These are phyloP conservation scores for Calonectria naviculata DNA, from an alignment of 2,329 filamentous ascomycete genomes.

Conservation along the genomic window DNA sequence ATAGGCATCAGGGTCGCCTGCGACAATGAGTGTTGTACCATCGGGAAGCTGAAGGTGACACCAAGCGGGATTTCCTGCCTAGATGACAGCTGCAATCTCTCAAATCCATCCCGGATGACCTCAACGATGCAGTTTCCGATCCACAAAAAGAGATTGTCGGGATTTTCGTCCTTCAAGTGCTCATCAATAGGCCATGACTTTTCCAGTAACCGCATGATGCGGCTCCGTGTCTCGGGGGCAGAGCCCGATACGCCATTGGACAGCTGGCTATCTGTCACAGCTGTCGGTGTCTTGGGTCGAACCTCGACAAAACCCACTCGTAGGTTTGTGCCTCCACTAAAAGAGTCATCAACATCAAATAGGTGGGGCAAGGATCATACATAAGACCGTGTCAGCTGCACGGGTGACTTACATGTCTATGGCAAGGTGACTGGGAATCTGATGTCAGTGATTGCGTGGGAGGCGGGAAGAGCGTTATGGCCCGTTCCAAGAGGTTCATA, in stretches of 20 bases:
- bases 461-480: not conserved
- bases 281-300: constrained; percentile 47
- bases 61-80: constrained; percentile 68
- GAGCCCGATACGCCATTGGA: constrained; percentile 24
- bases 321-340: constrained; percentile 75
- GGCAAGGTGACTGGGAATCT: constrained; percentile 62
- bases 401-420: constrained; percentile 70
- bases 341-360: constrained; percentile 17
- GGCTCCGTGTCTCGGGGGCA: constrained; percentile 38
- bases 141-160: constrained; percentile 83
- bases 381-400: not conserved
- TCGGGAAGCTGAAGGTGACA: constrained; percentile 78
- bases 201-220: constrained; percentile 71
- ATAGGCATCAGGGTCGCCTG: constrained; percentile 74
- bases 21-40: constrained; percentile 71
- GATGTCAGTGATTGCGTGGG: constrained; percentile 24
- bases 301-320: constrained; percentile 76
- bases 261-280: constrained; percentile 16
- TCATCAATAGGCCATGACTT: constrained; percentile 80
- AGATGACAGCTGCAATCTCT: constrained; percentile 53
- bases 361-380: not conserved
- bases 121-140: constrained; percentile 82
- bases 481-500: not conserved
- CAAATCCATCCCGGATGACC: constrained; percentile 71
- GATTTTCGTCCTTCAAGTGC: constrained; percentile 78